Base-by-base conservation (phyloP, 805 yeast genomes). In the Candida insectalens region DNA sequence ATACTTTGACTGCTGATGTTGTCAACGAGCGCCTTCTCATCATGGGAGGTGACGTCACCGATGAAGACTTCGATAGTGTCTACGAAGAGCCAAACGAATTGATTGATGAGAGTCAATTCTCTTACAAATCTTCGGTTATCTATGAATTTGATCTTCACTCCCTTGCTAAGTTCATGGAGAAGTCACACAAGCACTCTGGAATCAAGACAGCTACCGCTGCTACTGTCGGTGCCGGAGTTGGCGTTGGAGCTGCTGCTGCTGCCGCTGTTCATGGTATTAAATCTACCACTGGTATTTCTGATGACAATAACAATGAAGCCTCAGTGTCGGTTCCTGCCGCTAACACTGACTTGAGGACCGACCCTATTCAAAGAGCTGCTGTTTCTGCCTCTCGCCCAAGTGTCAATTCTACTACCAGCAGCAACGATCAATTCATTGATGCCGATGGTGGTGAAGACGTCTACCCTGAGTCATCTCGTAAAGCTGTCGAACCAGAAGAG, bases 31-130 rank as follows among this genome's bases (percentile, higher is more conserved):
- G 78, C 56, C 50, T 89, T 23, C 51, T 88, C 9, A 72, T 89
- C 12, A 78, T 94, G 83, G 98, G 98, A 29, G 97, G 98, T 38
- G 95, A 85, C 55, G 71, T 76, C 44, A 70, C 74, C 42, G 89
- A 83, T 37, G 74, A 72, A 35, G 67, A 71, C 46, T 49, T 51
- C 30, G 26, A 37, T 5, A 41, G 42, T 25, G 45, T 50, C 7
- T 39, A 45, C 7, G 51, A 46, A 29, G 37, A 45, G 4, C 30
- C 40, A 20, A 43, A 43, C 32, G 33, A 40, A 6, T 33, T 36
- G 3, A 44, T 57, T 19, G 55, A 55, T 38, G 58, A 49, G 19
- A 40, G 50, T n/a, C 47, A 50, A 18, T 52, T 58, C 25, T 49
- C 50, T 14, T 49, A 44, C 29, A 49, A 50, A 34, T 50, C 54